Conservation (phyloP, 2,329 filamentous ascomycete species). For the Fusarium annulatum region DNA sequence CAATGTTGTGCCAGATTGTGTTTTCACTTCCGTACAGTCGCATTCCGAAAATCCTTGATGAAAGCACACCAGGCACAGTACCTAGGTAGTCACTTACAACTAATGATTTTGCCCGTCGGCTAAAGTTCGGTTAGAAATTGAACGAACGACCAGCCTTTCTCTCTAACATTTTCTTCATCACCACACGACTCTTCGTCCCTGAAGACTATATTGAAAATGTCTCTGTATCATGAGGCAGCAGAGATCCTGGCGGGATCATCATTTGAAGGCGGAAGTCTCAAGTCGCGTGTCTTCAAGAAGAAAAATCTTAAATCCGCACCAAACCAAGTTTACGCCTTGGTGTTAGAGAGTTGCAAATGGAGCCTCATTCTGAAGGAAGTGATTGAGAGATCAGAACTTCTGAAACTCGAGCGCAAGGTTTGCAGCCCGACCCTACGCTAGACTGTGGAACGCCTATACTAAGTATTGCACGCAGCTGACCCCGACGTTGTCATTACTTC, state of each 20-base stretch:
- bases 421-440: slow-evolving; percentile 18
- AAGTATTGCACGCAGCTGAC: slow-evolving; percentile 69
- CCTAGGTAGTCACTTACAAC: slow-evolving; percentile 17
- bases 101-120: slow-evolving; percentile 4
- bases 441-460: neutral
- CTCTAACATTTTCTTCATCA: slow-evolving; percentile 33
- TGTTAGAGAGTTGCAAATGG: slow-evolving; percentile 91
- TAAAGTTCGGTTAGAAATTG: slow-evolving; percentile 32
- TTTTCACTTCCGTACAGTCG: neutral
- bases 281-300: slow-evolving; percentile 83
- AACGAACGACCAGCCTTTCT: neutral
- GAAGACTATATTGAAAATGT: slow-evolving; percentile 67
- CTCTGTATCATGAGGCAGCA: slow-evolving; percentile 93
- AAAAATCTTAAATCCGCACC: slow-evolving; percentile 80
- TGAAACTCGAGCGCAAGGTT: slow-evolving; percentile 88
- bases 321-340: slow-evolving; percentile 87
- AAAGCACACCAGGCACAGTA: neutral
- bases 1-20: neutral
- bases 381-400: slow-evolving; percentile 81
- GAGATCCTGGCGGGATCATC: slow-evolving; percentile 72
- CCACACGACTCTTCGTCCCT: neutral
- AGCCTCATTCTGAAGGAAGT: slow-evolving; percentile 86
- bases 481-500: slow-evolving; percentile 80
- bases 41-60: neutral
- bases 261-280: slow-evolving; percentile 78